Conservation (phyloP, 2,329 filamentous ascomycete species). For the Emergomyces africanus region DNA sequence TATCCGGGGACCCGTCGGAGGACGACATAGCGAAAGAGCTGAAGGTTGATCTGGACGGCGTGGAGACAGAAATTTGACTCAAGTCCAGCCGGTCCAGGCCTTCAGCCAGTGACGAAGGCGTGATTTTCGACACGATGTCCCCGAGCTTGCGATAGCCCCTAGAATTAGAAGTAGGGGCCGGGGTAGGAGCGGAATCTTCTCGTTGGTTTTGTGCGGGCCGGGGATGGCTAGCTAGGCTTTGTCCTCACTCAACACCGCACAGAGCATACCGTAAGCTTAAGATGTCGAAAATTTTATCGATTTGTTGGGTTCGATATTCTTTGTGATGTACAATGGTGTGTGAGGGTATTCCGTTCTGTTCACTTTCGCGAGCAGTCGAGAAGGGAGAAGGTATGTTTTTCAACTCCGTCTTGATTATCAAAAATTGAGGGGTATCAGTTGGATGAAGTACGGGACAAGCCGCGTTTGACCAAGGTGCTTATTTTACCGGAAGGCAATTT, state of each 20-base stretch:
- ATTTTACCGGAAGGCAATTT: not conserved
- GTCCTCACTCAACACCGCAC: not conserved
- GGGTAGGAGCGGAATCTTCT: not conserved
- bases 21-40: constrained; percentile 33
- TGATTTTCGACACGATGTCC: constrained; percentile 35
- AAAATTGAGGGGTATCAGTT: not conserved
- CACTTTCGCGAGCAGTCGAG: not conserved
- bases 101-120: constrained; percentile 33
- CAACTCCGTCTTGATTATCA: not conserved
- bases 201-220: not conserved
- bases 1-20: constrained; percentile 51
- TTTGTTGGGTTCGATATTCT: not conserved
- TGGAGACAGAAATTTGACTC: constrained; percentile 33
- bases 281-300: not conserved
- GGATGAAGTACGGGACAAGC: not conserved
- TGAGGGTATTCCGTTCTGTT: not conserved
- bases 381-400: not conserved
- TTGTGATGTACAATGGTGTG: not conserved
- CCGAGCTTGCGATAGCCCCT: constrained; percentile 11
- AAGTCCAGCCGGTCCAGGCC: constrained; percentile 37
- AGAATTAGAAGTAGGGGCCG: not conserved
- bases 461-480: not conserved
- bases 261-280: not conserved
- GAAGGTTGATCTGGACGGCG: constrained; percentile 26
- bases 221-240: not conserved